Evolutionary conservation across 225 moss, liverwort and hornwort genomes (phyloP).

Genomic region (Neckera pumila): DNA sequence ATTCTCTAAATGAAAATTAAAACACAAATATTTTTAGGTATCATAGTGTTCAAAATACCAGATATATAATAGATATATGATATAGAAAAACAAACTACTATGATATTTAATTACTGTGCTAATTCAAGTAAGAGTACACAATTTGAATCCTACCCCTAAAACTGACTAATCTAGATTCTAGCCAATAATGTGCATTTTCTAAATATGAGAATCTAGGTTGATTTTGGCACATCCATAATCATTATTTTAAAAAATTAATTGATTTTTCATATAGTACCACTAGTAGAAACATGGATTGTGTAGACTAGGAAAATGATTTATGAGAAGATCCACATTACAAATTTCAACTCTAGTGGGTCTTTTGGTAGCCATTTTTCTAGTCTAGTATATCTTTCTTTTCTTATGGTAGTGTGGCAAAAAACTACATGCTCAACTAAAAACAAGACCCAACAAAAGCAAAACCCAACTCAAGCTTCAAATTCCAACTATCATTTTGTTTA

Average conservation of each 20-base stretch:
- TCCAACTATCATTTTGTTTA: not conserved
- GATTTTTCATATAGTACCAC: not conserved
- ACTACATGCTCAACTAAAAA: not conserved
- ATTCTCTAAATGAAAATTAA: not conserved
- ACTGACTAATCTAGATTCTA: not conserved
- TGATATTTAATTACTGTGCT: not conserved
- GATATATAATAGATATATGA: accelerated
- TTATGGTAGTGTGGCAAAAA: not conserved
- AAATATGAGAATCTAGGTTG: too few species aligned
- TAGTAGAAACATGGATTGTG: not conserved
- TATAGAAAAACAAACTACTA: not conserved
- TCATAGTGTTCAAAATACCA: not conserved
- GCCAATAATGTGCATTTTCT: too few species aligned
- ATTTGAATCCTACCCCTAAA: not conserved
- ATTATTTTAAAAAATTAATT: too few species aligned
- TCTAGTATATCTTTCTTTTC: not conserved
- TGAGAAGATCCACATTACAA: not conserved
- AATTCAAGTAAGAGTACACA: not conserved
- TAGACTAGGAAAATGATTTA: too few species aligned
- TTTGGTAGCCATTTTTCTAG: too few species aligned
- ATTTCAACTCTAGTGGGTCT: not conserved
- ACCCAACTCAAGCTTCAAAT: not conserved
- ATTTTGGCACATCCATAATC: too few species aligned
- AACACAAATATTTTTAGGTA: not conserved
- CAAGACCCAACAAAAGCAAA: not conserved